These are phyloP conservation scores for Colletotrichum tamarilloi DNA, from an alignment of 2,329 filamentous ascomycete species.

Conservation along the genomic window DNA sequence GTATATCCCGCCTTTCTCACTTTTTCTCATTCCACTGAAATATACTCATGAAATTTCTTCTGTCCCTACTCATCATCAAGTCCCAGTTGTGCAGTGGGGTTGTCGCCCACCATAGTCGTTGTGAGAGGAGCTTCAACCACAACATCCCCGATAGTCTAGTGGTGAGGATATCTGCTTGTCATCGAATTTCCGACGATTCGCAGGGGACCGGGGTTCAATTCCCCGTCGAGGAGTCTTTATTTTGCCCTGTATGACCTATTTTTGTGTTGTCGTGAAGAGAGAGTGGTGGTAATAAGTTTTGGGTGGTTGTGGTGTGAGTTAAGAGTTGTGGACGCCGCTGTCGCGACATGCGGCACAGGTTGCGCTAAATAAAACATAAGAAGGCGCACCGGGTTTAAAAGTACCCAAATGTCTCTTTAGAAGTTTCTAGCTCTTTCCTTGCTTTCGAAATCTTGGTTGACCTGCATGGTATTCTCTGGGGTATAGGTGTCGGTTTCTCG, in stretches of 20 bases:
- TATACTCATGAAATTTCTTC: not conserved
- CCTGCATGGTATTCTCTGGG: no score
- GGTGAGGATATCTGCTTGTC: not conserved
- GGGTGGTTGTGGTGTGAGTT: not conserved
- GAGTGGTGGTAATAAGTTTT: not conserved
- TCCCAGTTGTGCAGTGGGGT: not conserved
- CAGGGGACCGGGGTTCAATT: not conserved
- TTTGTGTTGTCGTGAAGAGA: not conserved
- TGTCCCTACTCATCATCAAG: not conserved
- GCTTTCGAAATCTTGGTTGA: no score
- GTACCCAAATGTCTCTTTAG: not conserved
- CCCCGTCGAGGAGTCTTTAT: not conserved
- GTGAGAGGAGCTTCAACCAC: rapidly evolving
- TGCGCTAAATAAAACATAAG: not conserved
- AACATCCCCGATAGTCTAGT: not conserved
- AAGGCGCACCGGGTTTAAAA: not conserved
- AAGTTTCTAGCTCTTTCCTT: no score
- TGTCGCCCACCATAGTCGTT: not conserved
- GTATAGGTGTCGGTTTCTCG: no score
- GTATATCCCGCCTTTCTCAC: not conserved
- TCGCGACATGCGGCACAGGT: no score
- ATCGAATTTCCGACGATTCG: not conserved
- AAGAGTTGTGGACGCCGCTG: not conserved
- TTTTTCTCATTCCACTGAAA: not conserved
- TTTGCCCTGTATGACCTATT: not conserved